These are phyloP conservation scores for Chalaropsis ovoidea DNA, from an alignment of 2,329 filamentous ascomycete species.

Conservation along the genomic window DNA sequence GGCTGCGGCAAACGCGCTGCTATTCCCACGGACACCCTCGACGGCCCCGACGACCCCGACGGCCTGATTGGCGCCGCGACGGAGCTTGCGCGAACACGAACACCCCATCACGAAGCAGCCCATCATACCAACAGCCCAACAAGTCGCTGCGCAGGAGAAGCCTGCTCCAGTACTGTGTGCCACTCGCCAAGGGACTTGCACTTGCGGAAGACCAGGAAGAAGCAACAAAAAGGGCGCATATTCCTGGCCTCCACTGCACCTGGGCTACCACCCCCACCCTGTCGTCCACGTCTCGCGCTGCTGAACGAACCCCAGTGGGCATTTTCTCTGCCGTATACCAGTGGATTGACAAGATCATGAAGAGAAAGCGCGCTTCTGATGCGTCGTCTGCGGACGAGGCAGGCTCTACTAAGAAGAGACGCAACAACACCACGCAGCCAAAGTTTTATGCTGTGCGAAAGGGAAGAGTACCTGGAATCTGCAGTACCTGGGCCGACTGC, in stretches of 20 bases:
- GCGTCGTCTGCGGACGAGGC: slow-evolving; percentile 1
- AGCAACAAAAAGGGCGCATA: not conserved
- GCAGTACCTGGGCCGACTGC: slow-evolving; percentile 51
- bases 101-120: not conserved
- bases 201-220: not conserved
- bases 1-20: not conserved
- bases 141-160: not conserved
- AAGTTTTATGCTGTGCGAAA: slow-evolving; percentile 56
- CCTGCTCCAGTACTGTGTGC: not conserved
- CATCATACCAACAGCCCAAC: not conserved
- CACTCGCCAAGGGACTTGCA: not conserved
- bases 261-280: not conserved
- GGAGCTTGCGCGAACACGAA: not conserved
- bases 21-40: not conserved
- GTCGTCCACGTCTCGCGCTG: not conserved
- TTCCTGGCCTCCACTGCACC: not conserved
- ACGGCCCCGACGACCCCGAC: not conserved
- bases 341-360: not conserved
- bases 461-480: slow-evolving; percentile 51
- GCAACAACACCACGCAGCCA: slow-evolving; percentile 39
- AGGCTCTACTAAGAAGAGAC: slow-evolving; percentile 35
- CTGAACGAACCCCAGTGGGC: not conserved
- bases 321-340: not conserved
- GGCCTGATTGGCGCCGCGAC: not conserved
- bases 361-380: slow-evolving; percentile 8